Conservation (phyloP, 2,329 filamentous ascomycete genomes). For the Diaporthe helianthi region DNA sequence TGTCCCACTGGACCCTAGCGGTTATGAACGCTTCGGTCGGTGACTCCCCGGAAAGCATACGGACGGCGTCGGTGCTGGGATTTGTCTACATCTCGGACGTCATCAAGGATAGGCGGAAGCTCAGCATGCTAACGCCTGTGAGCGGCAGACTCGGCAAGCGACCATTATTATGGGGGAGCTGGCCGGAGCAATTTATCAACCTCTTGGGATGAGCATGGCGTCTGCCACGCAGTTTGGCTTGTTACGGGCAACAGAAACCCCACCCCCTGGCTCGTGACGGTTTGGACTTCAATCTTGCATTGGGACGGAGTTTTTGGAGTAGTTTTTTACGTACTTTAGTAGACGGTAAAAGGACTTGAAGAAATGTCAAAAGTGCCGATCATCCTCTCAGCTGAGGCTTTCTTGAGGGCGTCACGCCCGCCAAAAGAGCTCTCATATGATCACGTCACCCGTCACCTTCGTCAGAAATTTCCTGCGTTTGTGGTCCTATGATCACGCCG, state of each 20-base stretch:
- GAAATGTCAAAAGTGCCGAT: neutral
- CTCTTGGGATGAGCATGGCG: constrained; percentile 61
- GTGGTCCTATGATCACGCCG: too few relatives aligned
- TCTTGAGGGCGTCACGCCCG: neutral
- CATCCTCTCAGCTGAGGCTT: neutral
- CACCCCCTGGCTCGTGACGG: neutral
- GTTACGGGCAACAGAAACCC: neutral
- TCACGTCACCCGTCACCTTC: too few relatives aligned
- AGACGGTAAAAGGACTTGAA: neutral
- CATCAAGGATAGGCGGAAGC: constrained; percentile 80
- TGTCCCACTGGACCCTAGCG: constrained; percentile 84
- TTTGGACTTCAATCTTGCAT: neutral
- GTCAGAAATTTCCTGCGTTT: neutral
- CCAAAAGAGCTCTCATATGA: too few relatives aligned
- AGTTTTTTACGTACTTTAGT: neutral
- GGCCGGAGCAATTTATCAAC: constrained; percentile 85
- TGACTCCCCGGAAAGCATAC: constrained; percentile 74
- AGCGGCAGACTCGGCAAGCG: constrained; percentile 80
- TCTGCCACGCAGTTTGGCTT: neutral
- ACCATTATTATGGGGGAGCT: constrained; percentile 83
- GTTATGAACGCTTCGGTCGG: constrained; percentile 79
- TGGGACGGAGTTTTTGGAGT: neutral
- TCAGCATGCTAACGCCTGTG: constrained; percentile 84
- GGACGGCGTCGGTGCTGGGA: constrained; percentile 85
- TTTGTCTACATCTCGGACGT: constrained; percentile 94